phyloP scores from a whole-genome alignment of 2,329 filamentous ascomycete species.

The Claviceps fusiformis region DNA sequence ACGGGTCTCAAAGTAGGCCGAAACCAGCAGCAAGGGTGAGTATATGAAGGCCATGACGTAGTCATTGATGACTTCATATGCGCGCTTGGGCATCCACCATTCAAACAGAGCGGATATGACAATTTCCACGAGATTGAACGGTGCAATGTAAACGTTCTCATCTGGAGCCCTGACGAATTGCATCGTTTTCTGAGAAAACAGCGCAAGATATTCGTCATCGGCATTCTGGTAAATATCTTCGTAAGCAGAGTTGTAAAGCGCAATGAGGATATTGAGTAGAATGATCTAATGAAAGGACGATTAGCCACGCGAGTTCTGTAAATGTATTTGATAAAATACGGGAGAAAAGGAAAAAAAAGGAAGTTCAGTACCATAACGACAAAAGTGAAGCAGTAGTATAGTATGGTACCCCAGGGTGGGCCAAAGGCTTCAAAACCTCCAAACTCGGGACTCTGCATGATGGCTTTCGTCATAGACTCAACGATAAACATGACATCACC shows the following conservation, averaged over 20 bases:
- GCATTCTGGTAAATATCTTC: conserved; percentile 90
- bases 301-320: background rate
- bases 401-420: conserved; percentile 81
- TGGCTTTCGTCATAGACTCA: conserved; percentile 72
- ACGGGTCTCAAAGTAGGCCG: conserved; percentile 57
- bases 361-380: conserved; percentile 64
- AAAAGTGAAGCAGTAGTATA: conserved; percentile 97
- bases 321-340: too few relatives aligned
- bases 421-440: conserved; percentile 77
- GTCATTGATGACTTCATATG: conserved; percentile 76
- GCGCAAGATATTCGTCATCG: conserved; percentile 85
- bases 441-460: conserved; percentile 90
- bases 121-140: conserved; percentile 88
- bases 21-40: conserved; percentile 66
- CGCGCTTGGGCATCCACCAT: conserved; percentile 75
- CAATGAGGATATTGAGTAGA: conserved; percentile 89
- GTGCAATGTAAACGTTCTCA: conserved; percentile 95
- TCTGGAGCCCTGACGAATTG: conserved; percentile 94
- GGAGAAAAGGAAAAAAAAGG: background rate
- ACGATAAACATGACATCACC: conserved; percentile 62
- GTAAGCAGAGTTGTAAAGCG: conserved; percentile 92
- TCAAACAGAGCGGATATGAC: conserved; percentile 68
- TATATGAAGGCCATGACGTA: conserved; percentile 78
- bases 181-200: conserved; percentile 90
- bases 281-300: conserved; percentile 35